A percentile compares a stretch with the other conserved stretches of the same genome.
These are phyloP conservation scores for Pyrus bretschneideri DNA, from an alignment of 306 rosid species.

Conservation along the genomic window DNA sequence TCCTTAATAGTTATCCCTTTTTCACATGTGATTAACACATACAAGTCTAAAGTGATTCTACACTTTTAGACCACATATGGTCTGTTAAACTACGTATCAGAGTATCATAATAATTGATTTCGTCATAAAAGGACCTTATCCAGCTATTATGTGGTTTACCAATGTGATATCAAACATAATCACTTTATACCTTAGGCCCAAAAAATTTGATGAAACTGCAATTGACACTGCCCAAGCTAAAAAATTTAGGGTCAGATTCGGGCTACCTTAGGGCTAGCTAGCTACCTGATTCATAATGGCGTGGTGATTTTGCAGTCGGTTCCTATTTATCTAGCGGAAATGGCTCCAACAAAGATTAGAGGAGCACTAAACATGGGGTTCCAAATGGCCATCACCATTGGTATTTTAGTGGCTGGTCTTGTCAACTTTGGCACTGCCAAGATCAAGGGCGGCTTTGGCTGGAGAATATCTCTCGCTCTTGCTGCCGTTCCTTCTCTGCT, in stretches of 20 bases:
- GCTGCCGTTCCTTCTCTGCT: neutral
- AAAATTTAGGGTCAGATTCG: too few species aligned
- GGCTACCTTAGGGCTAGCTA: neutral
- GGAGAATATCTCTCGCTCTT: neutral
- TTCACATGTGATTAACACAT: neutral
- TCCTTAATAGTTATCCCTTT: neutral
- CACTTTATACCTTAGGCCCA: neutral
- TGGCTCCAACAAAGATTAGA: conserved; percentile 1
- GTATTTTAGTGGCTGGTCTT: neutral
- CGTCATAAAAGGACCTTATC: neutral
- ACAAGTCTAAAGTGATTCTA: neutral
- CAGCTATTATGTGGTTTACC: neutral
- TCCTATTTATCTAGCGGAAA: neutral
- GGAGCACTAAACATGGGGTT: neutral
- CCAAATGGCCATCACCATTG: neutral
- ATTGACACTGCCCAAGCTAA: too few species aligned
- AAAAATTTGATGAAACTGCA: too few species aligned
- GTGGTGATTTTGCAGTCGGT: neutral
- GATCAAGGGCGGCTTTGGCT: neutral
- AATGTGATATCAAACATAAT: neutral
- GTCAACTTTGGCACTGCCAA: neutral
- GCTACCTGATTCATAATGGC: neutral
- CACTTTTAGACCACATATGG: neutral
- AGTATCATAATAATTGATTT: too few species aligned
- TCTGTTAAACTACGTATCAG: conserved; percentile 1